These are phyloP conservation scores for Ophiostoma novo-ulmi DNA, from an alignment of 2,329 filamentous ascomycete genomes.

Conservation along the genomic window DNA sequence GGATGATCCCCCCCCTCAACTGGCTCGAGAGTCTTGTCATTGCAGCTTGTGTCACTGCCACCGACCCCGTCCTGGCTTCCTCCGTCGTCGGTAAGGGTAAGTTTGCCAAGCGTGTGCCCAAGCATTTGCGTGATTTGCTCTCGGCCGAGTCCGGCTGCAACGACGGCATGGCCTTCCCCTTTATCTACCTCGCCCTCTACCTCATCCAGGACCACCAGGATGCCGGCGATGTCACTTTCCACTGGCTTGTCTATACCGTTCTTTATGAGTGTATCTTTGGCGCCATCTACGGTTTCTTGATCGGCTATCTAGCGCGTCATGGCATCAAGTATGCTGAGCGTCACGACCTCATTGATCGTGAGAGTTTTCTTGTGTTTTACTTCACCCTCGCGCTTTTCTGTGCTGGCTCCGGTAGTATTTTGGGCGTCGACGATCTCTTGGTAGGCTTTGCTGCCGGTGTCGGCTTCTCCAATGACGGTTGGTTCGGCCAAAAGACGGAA, in stretches of 20 bases:
- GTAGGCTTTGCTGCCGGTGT: constrained; percentile 94
- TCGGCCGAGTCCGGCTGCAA: constrained; percentile 98
- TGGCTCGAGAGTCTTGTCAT: constrained; percentile 88
- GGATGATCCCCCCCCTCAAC: constrained; percentile 69
- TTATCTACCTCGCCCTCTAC: constrained; percentile 88
- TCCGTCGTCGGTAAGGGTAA: constrained; percentile 99
- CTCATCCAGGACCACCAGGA: constrained; percentile 74
- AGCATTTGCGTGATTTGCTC: constrained; percentile 90
- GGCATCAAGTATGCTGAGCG: constrained; percentile 84
- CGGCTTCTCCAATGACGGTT: constrained; percentile 98
- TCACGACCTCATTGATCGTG: constrained; percentile 81
- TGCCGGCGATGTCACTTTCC: constrained; percentile 63
- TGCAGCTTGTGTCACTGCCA: constrained; percentile 92
- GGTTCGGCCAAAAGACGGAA: constrained; percentile 97
- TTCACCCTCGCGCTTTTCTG: constrained; percentile 95
- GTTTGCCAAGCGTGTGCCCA: constrained; percentile 94
- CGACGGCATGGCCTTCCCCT: constrained; percentile 99
- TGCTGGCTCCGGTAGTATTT: constrained; percentile 82
- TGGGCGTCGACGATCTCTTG: constrained; percentile 88
- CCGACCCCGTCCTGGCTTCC: constrained; percentile 91
- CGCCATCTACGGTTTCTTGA: constrained; percentile 75
- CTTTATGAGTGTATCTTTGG: constrained; percentile 96
- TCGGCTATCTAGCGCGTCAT: constrained; percentile 87
- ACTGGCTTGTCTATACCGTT: constrained; percentile 87
- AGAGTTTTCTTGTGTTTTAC: constrained; percentile 98